Base-by-base conservation (phyloP, 257 asterid species). In the Henckelia pumila region DNA sequence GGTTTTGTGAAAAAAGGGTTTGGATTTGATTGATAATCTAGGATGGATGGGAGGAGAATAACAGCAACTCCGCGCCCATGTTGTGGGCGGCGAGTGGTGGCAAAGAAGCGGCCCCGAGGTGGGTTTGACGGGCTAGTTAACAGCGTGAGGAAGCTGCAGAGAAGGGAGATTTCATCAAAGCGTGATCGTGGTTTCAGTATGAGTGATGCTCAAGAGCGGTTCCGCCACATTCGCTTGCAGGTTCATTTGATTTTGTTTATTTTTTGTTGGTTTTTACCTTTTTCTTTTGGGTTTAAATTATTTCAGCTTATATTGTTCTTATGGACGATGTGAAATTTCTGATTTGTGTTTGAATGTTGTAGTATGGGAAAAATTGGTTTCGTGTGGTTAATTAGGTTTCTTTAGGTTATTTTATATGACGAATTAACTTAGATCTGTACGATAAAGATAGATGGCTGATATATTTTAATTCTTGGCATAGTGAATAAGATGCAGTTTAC, bases 41-140 rank as follows among this genome's bases (percentile, higher is more conserved):
- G 77, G 11, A 90, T 90, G 99, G 97, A 88, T 50, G 97, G 97
- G 68, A 80, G 99, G 81, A 81, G 96, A 73, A 88, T 88, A 62
- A 77, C 95, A 76, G 95, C 97, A 81, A 88, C 89, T 75, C 99
- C 99, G 37, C 80, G 95, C 63, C 97, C 97, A 21, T 88, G 97
- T 81, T 71, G 76, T 71, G 97, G 97, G 64, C 86, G 95, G 78
- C 83, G 97, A 40, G 97, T 90, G 83, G 84, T 87, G 86, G 95
- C 96, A 55, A 91, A 85, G 86, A 93, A 93, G 87, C 86, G 97
- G 63, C 86, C 92, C 3, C 97, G 92, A 59, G 84, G 96, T 49
- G 86, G 82, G 35, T 63, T 73, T 44, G 99, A 93, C 77, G 97
- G 91, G 59, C 85, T 87, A 63, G 96, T 93, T 21, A 93, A 93